Percentiles rank a stretch among this genome's conserved stretches.
phyloP scores from a whole-genome alignment of 2,329 filamentous ascomycete species.

The Penicillium sclerotigenum region DNA sequence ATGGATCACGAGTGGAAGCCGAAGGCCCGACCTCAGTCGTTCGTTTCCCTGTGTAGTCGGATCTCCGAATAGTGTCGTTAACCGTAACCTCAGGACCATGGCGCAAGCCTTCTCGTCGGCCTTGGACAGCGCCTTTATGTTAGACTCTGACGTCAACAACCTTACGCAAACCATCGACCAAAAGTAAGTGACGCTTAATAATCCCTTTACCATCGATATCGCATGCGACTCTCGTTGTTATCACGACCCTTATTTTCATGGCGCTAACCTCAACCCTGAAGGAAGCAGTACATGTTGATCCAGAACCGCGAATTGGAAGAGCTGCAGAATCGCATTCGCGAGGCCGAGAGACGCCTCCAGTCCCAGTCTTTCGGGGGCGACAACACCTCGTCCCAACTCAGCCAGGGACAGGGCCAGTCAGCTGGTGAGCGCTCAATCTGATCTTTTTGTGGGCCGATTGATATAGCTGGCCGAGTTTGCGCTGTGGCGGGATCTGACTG shows the following conservation, averaged over 20 bases:
- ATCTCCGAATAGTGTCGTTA: conserved; percentile 17
- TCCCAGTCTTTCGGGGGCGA: conserved; percentile 23
- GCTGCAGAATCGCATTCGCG: conserved; percentile 77
- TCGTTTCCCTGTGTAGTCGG: conserved; percentile 43
- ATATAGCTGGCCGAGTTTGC: conserved; percentile 5
- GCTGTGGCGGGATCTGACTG: conserved; percentile 13
- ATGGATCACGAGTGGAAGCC: conserved; percentile 77
- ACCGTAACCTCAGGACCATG: conserved; percentile 63
- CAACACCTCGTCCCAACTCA: conserved; percentile 5
- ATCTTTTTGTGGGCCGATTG: conserved; percentile 10
- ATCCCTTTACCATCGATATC: conserved; percentile 12
- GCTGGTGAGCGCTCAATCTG: conserved; percentile 24
- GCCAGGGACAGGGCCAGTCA: conserved; percentile 15
- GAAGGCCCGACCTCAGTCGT: conserved; percentile 80
- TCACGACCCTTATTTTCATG: neutral
- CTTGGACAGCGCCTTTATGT: conserved; percentile 83
- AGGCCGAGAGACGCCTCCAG: conserved; percentile 77
- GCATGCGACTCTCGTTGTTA: neutral
- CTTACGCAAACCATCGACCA: conserved; percentile 73
- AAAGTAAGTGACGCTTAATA: conserved; percentile 61
- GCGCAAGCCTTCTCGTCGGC: conserved; percentile 83
- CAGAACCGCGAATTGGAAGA: conserved; percentile 78
- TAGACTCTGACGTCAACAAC: conserved; percentile 73
- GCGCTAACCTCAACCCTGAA: conserved; percentile 47
- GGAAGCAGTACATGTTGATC: conserved; percentile 73